Evolutionary conservation across 768 basidiomycete genomes (phyloP), one percentile per base, ranked within the genome.

Genomic region (Rickenella mellea): DNA sequence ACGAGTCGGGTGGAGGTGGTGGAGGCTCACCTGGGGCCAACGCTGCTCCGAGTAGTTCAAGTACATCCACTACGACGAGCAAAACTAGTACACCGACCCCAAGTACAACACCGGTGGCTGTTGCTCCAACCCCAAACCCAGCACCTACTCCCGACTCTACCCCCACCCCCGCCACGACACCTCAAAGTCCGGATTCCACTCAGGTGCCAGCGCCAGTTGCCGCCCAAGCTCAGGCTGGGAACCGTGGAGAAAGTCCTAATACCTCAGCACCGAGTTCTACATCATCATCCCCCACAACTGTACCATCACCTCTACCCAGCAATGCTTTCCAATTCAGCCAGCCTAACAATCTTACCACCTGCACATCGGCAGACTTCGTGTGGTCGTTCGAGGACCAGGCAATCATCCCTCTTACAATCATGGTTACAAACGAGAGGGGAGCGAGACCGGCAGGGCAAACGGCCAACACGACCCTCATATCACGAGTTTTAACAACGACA

Each of bases 301-400:
- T 36, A 2, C 19, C 19, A 11, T 19, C 9, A 19, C 24, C 33
- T 22, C 19, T 36, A 2, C 33, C 33, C 6, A 36, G 19, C 10
- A 36, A 36, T n/a, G n/a, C 47, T n/a, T 45, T 60, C 24, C 45
- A 40, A 30, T 58, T 63, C 41, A 31, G 51, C 29, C 45, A 39
- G 22, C 57, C 55, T 8, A 22, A 20, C 9, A 62, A 64, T 33
- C 42, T 48, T 9, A 61, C 64, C 2, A 56, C 56, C 12, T 64
- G 63, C 48, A 43, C 47, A 26, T 45, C 41, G 21, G 48, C 47
- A 14, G 50, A 47, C 2, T 40, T 66, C 14, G 44, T 49, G 6
- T 66, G 64, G 63, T 36, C 30, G 7, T 53, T 48, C 26, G 36
- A 32, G 26, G 45, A 48, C 10, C 37, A 37, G 15, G 15, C 25